Conservation (phyloP, 768 basidiomycete species). For the Kwoniella heveanensis region DNA sequence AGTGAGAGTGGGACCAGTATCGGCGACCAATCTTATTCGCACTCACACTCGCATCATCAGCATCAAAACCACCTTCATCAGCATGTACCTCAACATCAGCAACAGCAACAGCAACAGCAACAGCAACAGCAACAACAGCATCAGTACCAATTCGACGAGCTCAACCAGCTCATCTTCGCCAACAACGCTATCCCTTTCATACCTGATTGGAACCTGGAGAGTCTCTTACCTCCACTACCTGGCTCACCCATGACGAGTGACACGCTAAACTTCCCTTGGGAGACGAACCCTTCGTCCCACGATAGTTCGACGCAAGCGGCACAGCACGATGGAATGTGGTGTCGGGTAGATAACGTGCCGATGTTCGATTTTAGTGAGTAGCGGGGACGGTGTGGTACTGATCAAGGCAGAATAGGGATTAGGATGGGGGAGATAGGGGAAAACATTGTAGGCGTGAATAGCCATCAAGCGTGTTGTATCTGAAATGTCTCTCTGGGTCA, state of each 20-base stretch:
- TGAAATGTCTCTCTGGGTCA: too few species aligned
- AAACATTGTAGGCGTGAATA: too few species aligned
- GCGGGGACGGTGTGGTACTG: too few species aligned
- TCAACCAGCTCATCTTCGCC: constrained; percentile 19
- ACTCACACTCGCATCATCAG: not conserved
- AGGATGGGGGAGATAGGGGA: too few species aligned
- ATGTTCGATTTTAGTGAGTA: constrained; percentile 2
- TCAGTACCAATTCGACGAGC: constrained; percentile 14
- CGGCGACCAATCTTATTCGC: not conserved
- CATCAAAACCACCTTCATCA: not conserved
- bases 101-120: not conserved
- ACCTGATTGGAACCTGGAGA: constrained; percentile 21
- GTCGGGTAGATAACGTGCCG: not conserved
- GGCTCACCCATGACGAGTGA: not conserved
- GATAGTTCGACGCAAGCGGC: not conserved
- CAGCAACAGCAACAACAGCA: not conserved
- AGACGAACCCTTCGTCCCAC: too few species aligned
- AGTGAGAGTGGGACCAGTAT: not conserved
- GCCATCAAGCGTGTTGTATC: too few species aligned
- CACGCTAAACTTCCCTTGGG: not conserved
- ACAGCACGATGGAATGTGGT: not conserved
- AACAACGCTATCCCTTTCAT: constrained; percentile 26
- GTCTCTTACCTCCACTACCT: constrained; percentile 1
- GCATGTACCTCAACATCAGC: not conserved
- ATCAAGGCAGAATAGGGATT: too few species aligned